Conservation (phyloP, 208 protist genomes). For the Crithidia mellificae region DNA sequence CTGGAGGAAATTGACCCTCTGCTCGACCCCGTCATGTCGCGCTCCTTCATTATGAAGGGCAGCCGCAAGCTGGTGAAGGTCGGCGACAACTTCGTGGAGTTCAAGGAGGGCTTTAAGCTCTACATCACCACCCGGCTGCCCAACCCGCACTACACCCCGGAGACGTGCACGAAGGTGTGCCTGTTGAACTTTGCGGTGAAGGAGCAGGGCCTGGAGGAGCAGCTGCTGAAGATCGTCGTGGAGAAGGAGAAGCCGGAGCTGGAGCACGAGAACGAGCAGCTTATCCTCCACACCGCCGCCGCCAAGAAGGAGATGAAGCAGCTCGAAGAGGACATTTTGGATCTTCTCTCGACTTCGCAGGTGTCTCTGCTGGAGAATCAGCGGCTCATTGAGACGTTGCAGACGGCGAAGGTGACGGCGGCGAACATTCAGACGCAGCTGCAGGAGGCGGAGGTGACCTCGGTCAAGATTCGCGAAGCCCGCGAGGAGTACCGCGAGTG, state of each 20-base stretch:
- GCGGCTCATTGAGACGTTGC: constrained; percentile 95
- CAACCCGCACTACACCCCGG: constrained; percentile 98
- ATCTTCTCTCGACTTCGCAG: constrained; percentile 91
- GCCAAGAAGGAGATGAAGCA: constrained; percentile 95
- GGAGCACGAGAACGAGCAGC: constrained; percentile 97
- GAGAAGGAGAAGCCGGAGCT: constrained; percentile 97
- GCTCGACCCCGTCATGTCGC: constrained; percentile 96
- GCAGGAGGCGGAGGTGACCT: constrained; percentile 91
- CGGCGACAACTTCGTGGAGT: constrained; percentile 98
- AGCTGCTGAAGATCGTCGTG: constrained; percentile 98
- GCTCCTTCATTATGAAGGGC: constrained; percentile 93
- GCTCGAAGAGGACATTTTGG: constrained; percentile 98
- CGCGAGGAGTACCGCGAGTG: constrained; percentile 97
- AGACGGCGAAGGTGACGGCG: constrained; percentile 97
- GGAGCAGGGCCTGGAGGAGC: constrained; percentile 97
- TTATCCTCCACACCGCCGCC: constrained; percentile 94
- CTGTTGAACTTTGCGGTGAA: constrained; percentile 99
- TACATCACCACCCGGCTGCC: constrained; percentile 98
- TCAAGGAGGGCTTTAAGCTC: constrained; percentile 97
- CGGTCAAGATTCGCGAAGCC: constrained; percentile 95
- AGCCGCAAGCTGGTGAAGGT: constrained; percentile 93
- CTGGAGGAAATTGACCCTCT: constrained; percentile 97
- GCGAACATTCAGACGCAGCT: constrained; percentile 95
- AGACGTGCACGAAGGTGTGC: constrained; percentile 97
- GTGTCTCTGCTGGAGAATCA: constrained; percentile 98